Base-by-base conservation (phyloP, 805 yeast species). In the Candida andamanensis region DNA sequence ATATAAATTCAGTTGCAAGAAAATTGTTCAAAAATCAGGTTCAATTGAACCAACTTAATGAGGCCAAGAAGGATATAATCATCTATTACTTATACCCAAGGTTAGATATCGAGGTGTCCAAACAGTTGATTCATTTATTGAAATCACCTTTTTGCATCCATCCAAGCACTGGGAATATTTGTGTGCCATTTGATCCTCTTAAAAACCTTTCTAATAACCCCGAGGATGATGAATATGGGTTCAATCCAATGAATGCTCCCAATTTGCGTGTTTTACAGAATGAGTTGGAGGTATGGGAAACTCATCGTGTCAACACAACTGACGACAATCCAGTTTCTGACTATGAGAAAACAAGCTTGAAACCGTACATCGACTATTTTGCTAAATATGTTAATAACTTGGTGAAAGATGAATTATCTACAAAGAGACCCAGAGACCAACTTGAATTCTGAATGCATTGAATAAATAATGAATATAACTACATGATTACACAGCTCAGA, bases 81-180 rank as follows among this genome's bases (percentile, higher is more conserved):
- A 58, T 92, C 23, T 80, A 77, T 40, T 80, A 83, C 39, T 60
- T 86, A 64, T 90, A 90, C 56, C 98, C 98, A 26, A 73, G 95
- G 48, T 68, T 92, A 40, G 98, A 92, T 73, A 78, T 84, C 29
- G 95, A 89, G 56, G 98, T 92, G 21, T 83, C 97, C 6, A 74
- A 80, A 44, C 92, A 84, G 54, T 69, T 89, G 49, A 85, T 80
- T 60, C 98, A 92, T 65, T 78, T 92, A 59, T 72, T 92, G 47
- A 92, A 92, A 54, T 84, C 97, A 1, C 98, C 98, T 12, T 92
- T 92, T 55, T 90, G 97, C 63, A 79, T 92, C 26, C 98, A 92
- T 56, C 98, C 98, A 2, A 80, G 86, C 2, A 92, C 98, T 0
- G 96, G 96, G 6, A 82, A 85, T 47, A 84, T 92, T 3, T 92